Conservation (phyloP, 768 basidiomycete species). For the Podaxis pistillaris region DNA sequence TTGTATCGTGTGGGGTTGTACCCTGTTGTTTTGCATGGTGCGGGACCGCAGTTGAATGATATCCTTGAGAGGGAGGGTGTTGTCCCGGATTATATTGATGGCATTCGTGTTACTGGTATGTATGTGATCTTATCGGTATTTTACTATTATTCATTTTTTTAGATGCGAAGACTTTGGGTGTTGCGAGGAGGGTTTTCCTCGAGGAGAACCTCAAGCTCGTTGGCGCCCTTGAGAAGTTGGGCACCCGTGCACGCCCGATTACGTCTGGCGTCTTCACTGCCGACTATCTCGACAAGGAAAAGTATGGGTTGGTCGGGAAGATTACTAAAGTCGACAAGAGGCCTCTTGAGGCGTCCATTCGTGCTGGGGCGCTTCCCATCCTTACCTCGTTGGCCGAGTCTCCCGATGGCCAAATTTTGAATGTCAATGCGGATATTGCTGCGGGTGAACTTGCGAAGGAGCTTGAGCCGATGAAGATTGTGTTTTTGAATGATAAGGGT, state of each 20-base stretch:
- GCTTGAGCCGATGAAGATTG: constrained; percentile 97
- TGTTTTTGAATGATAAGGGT: constrained; percentile 97
- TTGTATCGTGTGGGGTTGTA: constrained; percentile 97
- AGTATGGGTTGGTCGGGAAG: constrained; percentile 95
- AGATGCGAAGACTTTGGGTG: constrained; percentile 93
- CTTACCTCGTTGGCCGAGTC: constrained; percentile 94
- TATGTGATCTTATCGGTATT: constrained; percentile 15
- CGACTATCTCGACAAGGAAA: constrained; percentile 91
- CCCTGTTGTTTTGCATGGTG: constrained; percentile 95
- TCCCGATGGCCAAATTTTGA: constrained; percentile 95
- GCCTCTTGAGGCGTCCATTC: constrained; percentile 94
- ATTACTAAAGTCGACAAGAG: constrained; percentile 94
- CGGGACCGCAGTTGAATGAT: constrained; percentile 91
- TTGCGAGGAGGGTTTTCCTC: constrained; percentile 94
- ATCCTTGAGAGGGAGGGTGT: constrained; percentile 93
- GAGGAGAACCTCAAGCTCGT: constrained; percentile 98
- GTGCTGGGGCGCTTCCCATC: constrained; percentile 94
- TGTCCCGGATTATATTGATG: constrained; percentile 95
- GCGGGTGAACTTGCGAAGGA: constrained; percentile 98
- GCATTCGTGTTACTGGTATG: constrained; percentile 93
- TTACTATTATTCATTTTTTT: neutral
- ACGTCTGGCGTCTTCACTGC: constrained; percentile 98
- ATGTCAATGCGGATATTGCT: constrained; percentile 98
- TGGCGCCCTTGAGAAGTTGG: constrained; percentile 87
- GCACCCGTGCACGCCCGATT: constrained; percentile 96